Evolutionary conservation across 1,284 basidiomycete genomes (phyloP).

Genomic region (Puccinia hordei): DNA sequence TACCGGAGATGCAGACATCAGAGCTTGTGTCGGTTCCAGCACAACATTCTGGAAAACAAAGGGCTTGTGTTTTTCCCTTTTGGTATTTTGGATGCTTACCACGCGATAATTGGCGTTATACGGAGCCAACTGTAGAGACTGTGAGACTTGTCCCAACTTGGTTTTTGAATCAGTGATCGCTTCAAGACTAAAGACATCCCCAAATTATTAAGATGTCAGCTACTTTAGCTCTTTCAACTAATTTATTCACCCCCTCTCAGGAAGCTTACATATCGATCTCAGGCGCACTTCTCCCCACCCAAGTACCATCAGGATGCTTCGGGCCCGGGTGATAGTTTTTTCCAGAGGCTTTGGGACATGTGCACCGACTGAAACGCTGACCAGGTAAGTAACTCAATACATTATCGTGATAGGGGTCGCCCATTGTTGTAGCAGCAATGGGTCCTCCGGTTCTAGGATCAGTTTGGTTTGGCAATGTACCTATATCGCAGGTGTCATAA

Average conservation of each 20-base stretch:
- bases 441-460: conserved; percentile 55
- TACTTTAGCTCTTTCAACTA: background rate
- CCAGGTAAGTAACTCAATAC: conserved; percentile 63
- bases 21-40: conserved; percentile 55
- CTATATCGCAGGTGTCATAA: conserved; percentile 75
- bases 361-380: conserved; percentile 61
- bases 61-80: conserved; percentile 53
- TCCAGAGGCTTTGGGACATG: conserved; percentile 57
- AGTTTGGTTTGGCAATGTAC: conserved; percentile 80
- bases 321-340: conserved; percentile 61
- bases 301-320: conserved; percentile 56
- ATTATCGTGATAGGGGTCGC: conserved; percentile 53
- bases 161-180: conserved; percentile 54
- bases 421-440: conserved; percentile 53
- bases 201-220: background rate
- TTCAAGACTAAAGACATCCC: conserved; percentile 54
- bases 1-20: conserved; percentile 51
- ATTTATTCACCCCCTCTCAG: background rate
- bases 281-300: conserved; percentile 57
- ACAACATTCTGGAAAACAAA: background rate
- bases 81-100: conserved; percentile 51
- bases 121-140: conserved; percentile 59
- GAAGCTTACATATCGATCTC: conserved; percentile 60
- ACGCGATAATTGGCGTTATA: conserved; percentile 58
- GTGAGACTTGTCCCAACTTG: conserved; percentile 56